These are phyloP conservation scores for Camellia japonica DNA, from an alignment of 148 eudicot genomes.

Conservation along the genomic window DNA sequence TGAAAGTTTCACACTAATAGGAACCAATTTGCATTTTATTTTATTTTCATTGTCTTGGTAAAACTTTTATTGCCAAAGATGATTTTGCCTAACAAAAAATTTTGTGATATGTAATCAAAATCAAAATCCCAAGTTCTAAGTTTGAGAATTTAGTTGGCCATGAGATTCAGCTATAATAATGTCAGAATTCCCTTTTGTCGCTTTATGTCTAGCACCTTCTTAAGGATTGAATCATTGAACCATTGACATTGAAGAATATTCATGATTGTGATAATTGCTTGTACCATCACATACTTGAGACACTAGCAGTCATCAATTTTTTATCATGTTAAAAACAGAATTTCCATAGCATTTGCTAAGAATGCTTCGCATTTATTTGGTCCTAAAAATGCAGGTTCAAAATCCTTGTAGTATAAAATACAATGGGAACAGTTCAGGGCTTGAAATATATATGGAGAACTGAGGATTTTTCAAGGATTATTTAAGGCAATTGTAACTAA, in stretches of 20 bases:
- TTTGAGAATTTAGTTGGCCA: not conserved
- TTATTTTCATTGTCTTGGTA: not conserved
- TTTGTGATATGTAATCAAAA: not conserved
- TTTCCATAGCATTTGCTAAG: not conserved
- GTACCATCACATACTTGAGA: not conserved
- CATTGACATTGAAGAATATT: not conserved
- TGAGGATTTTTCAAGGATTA: conserved; percentile 81
- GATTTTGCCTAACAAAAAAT: not conserved
- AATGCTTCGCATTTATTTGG: conserved; percentile 2
- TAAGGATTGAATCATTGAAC: not conserved
- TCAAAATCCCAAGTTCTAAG: not conserved
- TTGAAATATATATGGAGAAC: conserved; percentile 88
- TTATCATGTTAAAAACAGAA: not conserved
- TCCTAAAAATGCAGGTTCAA: conserved; percentile 60
- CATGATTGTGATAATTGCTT: conserved; percentile 11
- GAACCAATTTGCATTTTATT: not conserved
- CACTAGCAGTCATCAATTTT: not conserved
- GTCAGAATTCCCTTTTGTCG: not conserved
- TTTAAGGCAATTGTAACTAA: conserved; percentile 95
- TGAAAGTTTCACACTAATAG: too few relatives aligned
- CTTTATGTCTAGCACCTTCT: not conserved
- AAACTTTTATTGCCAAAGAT: not conserved
- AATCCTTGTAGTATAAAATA: conserved; percentile 82
- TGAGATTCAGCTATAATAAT: conserved; percentile 8
- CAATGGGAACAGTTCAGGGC: conserved; percentile 79